Percentiles rank a stretch among this genome's conserved stretches.
These are phyloP conservation scores for Xylariaceae sp. DNA, from an alignment of 2,329 filamentous ascomycete genomes.

Conservation along the genomic window DNA sequence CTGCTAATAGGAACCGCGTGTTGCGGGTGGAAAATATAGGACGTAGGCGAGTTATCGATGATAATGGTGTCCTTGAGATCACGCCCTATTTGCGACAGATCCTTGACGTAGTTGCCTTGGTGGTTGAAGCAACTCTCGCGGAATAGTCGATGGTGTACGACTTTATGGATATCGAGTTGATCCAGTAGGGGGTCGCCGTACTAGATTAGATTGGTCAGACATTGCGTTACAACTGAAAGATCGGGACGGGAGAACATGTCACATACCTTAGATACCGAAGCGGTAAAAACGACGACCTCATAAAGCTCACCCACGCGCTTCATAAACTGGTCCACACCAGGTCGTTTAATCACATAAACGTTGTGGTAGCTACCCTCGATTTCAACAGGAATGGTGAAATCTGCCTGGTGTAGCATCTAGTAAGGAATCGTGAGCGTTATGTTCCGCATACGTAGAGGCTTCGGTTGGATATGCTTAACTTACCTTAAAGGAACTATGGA, in stretches of 20 bases:
- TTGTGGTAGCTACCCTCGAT: conserved; percentile 99
- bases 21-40: conserved; percentile 98
- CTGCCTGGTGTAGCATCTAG: conserved; percentile 95
- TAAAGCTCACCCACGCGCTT: conserved; percentile 96
- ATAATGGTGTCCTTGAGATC: conserved; percentile 98
- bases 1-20: conserved; percentile 98
- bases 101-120: conserved; percentile 99
- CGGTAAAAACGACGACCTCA: conserved; percentile 97
- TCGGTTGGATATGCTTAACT: conserved; percentile 19
- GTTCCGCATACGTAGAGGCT: not conserved
- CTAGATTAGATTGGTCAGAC: conserved; percentile 41
- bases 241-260: not conserved
- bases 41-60: conserved; percentile 98
- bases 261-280: conserved; percentile 90
- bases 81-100: conserved; percentile 91
- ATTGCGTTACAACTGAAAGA: not conserved
- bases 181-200: conserved; percentile 95
- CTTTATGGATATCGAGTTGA: conserved; percentile 93
- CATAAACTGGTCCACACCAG: conserved; percentile 98
- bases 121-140: conserved; percentile 99
- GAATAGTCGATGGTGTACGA: conserved; percentile 94
- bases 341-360: conserved; percentile 97
- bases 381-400: conserved; percentile 98
- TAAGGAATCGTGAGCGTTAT: conserved; percentile 6
- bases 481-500: conserved; percentile 99